A percentile compares a stretch with the other conserved stretches of the same genome.
phyloP scores from a whole-genome alignment of 371 early-diverging fungal species.

The Mortierella sp. region DNA sequence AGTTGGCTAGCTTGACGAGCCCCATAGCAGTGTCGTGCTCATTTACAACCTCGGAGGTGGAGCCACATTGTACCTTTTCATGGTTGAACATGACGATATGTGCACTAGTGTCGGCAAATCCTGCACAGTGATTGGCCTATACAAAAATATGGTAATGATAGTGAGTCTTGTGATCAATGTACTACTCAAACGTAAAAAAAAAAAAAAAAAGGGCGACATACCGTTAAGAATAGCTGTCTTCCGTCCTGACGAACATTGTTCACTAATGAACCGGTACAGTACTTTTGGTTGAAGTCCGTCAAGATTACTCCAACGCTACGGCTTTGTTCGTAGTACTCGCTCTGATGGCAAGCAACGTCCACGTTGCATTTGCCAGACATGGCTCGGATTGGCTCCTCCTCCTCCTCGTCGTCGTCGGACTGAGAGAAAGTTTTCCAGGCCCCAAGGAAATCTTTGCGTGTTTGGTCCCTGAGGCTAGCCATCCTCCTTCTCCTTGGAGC shows the following conservation, averaged over 20 bases:
- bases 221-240: constrained; percentile 63
- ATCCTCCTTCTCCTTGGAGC: not conserved
- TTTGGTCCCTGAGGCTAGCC: constrained; percentile 26
- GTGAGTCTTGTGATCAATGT: not conserved
- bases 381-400: constrained; percentile 14
- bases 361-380: constrained; percentile 64
- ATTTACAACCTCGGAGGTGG: constrained; percentile 29
- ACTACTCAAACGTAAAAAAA: not conserved
- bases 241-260: constrained; percentile 65
- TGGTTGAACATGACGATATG: constrained; percentile 68
- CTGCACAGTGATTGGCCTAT: constrained; percentile 63
- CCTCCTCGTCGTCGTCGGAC: not conserved
- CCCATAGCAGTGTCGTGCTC: constrained; percentile 62
- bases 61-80: constrained; percentile 55
- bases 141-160: not conserved
- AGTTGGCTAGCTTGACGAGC: constrained; percentile 52
- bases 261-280: constrained; percentile 64
- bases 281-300: constrained; percentile 62
- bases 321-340: constrained; percentile 57
- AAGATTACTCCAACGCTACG: constrained; percentile 64
- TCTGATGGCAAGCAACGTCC: constrained; percentile 59
- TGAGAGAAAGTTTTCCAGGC: not conserved
- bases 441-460: not conserved
- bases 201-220: constrained; percentile 25
- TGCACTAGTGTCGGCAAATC: constrained; percentile 46